These are phyloP conservation scores for Huntiella savannae DNA, from an alignment of 2,329 filamentous ascomycete genomes.

Conservation along the genomic window DNA sequence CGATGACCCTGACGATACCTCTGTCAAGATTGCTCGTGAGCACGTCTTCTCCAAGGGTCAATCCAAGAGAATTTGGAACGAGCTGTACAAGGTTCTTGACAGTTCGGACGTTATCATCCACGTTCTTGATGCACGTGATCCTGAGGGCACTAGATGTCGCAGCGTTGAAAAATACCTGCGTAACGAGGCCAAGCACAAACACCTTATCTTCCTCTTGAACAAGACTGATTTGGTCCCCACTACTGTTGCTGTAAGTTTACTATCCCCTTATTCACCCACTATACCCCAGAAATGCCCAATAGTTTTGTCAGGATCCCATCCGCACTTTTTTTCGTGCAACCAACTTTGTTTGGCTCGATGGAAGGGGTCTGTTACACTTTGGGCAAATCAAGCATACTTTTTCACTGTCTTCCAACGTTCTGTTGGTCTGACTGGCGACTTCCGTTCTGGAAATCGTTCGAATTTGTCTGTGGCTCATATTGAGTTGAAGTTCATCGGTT, in stretches of 20 bases:
- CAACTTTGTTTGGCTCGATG: constrained; percentile 43
- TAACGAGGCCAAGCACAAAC: constrained; percentile 84
- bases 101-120: constrained; percentile 72
- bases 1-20: constrained; percentile 27
- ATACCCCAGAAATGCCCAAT: constrained; percentile 34
- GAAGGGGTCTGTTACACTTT: constrained; percentile 95
- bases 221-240: constrained; percentile 70
- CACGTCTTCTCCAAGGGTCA: constrained; percentile 90
- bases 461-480: constrained; percentile 63
- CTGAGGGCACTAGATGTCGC: constrained; percentile 72
- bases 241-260: constrained; percentile 70
- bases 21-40: constrained; percentile 48
- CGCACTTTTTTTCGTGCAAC: constrained; percentile 8
- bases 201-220: constrained; percentile 38
- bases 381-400: constrained; percentile 67
- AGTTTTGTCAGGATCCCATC: constrained; percentile 63
- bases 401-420: constrained; percentile 19
- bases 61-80: constrained; percentile 92
- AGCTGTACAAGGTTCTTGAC: constrained; percentile 87
- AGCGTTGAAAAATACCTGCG: constrained; percentile 68
- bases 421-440: constrained; percentile 42
- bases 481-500: constrained; percentile 87
- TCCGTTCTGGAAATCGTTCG: constrained; percentile 79
- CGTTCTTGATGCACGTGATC: constrained; percentile 76
- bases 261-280: constrained; percentile 7